phyloP scores from a whole-genome alignment of 2,329 filamentous ascomycete genomes.

The Sporothrix curviconia region DNA sequence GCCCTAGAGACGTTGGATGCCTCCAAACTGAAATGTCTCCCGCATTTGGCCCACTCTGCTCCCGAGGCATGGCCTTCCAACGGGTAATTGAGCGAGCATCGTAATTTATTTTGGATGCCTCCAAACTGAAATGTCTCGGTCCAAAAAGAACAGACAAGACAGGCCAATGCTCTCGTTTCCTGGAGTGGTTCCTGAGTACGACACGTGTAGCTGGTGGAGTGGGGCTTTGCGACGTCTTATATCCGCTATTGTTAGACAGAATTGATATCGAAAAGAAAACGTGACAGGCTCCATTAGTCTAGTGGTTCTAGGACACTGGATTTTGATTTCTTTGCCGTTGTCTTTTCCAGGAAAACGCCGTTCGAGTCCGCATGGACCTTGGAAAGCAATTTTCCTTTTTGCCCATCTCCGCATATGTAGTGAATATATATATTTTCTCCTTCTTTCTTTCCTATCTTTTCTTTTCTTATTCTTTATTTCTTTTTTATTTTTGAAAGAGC shows the following conservation, averaged over 20 bases:
- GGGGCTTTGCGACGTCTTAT: not conserved
- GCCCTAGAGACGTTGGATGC: too few relatives aligned
- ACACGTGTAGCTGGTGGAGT: too few relatives aligned
- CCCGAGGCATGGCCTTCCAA: too few relatives aligned
- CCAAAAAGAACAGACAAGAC: too few relatives aligned
- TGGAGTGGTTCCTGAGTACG: too few relatives aligned
- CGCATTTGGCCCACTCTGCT: not conserved
- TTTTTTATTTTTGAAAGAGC: not conserved
- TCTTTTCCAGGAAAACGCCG: constrained; percentile 3
- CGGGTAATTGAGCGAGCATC: too few relatives aligned
- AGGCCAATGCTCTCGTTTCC: not conserved
- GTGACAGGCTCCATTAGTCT: constrained; percentile 8
- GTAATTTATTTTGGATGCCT: too few relatives aligned
- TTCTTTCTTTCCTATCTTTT: not conserved
- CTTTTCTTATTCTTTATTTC: not conserved
- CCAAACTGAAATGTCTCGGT: too few relatives aligned
- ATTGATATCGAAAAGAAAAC: not conserved
- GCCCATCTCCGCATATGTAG: too few relatives aligned
- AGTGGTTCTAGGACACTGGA: constrained; percentile 9
- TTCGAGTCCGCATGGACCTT: constrained; percentile 10
- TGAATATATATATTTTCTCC: too few relatives aligned
- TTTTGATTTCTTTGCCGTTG: not conserved
- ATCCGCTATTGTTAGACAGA: not conserved
- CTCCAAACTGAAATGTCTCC: not conserved
- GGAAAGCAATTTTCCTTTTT: too few relatives aligned